phyloP scores from a whole-genome alignment of 2,329 filamentous ascomycete genomes.

The Didymella exigua region DNA sequence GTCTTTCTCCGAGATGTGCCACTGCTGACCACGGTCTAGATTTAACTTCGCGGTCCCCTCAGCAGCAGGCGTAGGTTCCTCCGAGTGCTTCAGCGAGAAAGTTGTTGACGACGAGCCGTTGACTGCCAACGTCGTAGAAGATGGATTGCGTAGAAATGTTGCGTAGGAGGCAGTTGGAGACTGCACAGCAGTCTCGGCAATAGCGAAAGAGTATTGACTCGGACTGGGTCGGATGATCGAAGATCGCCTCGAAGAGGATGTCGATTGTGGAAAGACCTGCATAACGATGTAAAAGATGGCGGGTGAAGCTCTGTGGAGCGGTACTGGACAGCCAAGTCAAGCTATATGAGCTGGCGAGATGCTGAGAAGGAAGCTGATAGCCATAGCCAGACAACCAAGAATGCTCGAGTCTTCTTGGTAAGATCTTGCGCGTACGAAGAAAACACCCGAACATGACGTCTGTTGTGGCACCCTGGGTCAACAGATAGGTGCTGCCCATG shows the following conservation, averaged over 20 bases:
- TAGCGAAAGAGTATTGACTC: slow-evolving; percentile 13
- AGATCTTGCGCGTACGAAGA: not conserved
- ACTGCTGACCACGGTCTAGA: not conserved
- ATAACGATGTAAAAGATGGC: not conserved
- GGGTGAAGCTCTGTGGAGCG: not conserved
- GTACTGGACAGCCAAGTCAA: not conserved
- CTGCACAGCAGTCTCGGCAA: slow-evolving; percentile 13
- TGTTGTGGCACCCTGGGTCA: slow-evolving; percentile 2
- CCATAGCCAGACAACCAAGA: slow-evolving; percentile 18
- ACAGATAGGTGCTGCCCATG: slow-evolving; percentile 2
- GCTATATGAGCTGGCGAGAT: slow-evolving; percentile 10
- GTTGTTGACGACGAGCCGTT: slow-evolving; percentile 8
- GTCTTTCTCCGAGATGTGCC: not conserved
- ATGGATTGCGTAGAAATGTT: slow-evolving; percentile 3
- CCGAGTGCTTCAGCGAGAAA: not conserved
- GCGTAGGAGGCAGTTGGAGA: slow-evolving; percentile 6
- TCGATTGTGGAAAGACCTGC: slow-evolving; percentile 11
- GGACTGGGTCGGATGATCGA: slow-evolving; percentile 7
- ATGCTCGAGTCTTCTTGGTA: slow-evolving; percentile 10
- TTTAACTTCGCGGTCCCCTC: not conserved
- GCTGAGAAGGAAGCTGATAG: slow-evolving; percentile 3
- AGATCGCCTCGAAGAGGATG: slow-evolving; percentile 16
- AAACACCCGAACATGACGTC: slow-evolving; percentile 12
- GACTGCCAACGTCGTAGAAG: slow-evolving; percentile 3
- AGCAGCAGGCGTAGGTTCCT: not conserved